Percentiles rank a stretch among this genome's conserved stretches.
Evolutionary conservation across 805 yeast genomes (phyloP).

Genomic region (Cyberlindnera saturnus): DNA sequence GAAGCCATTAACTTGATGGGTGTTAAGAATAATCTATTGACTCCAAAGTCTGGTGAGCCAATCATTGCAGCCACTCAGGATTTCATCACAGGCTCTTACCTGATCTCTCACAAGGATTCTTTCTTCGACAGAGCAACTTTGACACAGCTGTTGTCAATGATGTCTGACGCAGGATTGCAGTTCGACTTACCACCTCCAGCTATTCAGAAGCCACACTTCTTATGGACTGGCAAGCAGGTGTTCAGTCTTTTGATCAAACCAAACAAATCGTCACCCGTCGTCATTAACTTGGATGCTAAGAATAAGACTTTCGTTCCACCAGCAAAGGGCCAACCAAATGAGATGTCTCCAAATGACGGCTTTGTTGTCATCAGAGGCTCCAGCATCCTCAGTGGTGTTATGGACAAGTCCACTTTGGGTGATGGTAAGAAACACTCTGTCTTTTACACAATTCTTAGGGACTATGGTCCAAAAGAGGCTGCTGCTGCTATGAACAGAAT

Average conservation of each 20-base stretch:
- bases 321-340: slow-evolving; percentile 61
- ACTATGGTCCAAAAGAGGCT: slow-evolving; percentile 95
- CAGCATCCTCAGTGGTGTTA: slow-evolving; percentile 81
- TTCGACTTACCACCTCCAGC: slow-evolving; percentile 96
- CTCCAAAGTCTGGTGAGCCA: slow-evolving; percentile 98
- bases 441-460: slow-evolving; percentile 90
- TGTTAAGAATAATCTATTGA: slow-evolving; percentile 86
- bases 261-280: slow-evolving; percentile 65
- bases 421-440: slow-evolving; percentile 98
- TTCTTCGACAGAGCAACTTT: slow-evolving; percentile 85
- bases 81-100: slow-evolving; percentile 93
- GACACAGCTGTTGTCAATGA: slow-evolving; percentile 81
- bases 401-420: slow-evolving; percentile 95
- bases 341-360: slow-evolving; percentile 98
- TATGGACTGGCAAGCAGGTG: slow-evolving; percentile 98
- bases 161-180: slow-evolving; percentile 86
- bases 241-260: slow-evolving; percentile 86
- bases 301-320: slow-evolving; percentile 88
- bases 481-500: slow-evolving; percentile 95
- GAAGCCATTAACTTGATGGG: slow-evolving; percentile 99
- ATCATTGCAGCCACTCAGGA: slow-evolving; percentile 99
- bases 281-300: slow-evolving; percentile 90
- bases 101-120: slow-evolving; percentile 89
- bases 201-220: slow-evolving; percentile 75
- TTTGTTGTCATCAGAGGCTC: slow-evolving; percentile 88